Evolutionary conservation across 805 yeast species (phyloP).

Genomic region (Saccharomycopsis amapae): DNA sequence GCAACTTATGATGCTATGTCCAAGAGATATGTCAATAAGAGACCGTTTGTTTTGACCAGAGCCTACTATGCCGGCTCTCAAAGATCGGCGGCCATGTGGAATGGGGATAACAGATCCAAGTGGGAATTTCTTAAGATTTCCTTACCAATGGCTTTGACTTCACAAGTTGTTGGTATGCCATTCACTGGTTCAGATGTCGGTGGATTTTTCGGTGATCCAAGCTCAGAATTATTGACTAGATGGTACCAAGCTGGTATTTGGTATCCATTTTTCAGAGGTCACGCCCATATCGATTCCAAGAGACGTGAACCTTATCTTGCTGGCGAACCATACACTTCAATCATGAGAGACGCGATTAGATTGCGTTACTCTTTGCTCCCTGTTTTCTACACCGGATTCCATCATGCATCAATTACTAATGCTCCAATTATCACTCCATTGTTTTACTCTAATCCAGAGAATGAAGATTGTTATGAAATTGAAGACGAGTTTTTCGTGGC

Average conservation of each 20-base stretch:
- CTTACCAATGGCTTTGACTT: constrained; percentile 80
- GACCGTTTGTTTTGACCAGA: constrained; percentile 87
- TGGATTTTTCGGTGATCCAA: constrained; percentile 91
- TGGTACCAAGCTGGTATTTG: constrained; percentile 97
- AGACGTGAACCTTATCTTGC: constrained; percentile 91
- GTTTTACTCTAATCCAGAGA: constrained; percentile 48
- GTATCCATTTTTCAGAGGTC: constrained; percentile 95
- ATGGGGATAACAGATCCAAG: constrained; percentile 90
- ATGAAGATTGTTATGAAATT: constrained; percentile 42
- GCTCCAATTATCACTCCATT: constrained; percentile 66
- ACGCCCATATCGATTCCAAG: constrained; percentile 89
- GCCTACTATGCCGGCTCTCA: constrained; percentile 90
- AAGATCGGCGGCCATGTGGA: constrained; percentile 90
- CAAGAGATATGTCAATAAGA: constrained; percentile 42
- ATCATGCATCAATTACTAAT: constrained; percentile 53
- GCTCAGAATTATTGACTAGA: constrained; percentile 69
- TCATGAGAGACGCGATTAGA: constrained; percentile 62
- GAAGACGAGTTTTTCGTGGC: constrained; percentile 86
- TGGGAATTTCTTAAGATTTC: constrained; percentile 84
- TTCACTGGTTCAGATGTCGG: constrained; percentile 96
- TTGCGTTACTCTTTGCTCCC: constrained; percentile 77
- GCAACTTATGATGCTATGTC: constrained; percentile 65
- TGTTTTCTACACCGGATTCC: constrained; percentile 70
- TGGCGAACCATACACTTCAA: constrained; percentile 62
- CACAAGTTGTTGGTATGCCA: constrained; percentile 80